Conservation (phyloP, 2,329 filamentous ascomycete genomes). For the Pyrenochaeta sp. region DNA sequence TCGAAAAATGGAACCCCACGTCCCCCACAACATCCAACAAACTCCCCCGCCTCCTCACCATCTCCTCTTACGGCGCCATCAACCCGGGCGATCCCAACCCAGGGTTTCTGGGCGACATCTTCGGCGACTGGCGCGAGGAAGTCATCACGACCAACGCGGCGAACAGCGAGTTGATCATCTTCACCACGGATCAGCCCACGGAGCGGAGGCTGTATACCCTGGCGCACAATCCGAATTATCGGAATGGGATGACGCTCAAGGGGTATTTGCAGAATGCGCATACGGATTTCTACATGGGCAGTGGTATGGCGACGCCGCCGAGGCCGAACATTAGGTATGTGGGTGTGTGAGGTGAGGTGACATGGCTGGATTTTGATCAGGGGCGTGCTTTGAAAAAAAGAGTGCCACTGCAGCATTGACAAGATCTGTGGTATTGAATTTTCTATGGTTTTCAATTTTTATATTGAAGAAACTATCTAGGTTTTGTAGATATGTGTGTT, state of each 20-base stretch:
- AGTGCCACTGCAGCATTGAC: no score
- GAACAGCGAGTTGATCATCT: constrained; percentile 11
- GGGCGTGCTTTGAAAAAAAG: no score
- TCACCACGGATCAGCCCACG: constrained; percentile 9
- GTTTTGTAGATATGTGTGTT: no score
- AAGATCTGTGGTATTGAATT: no score
- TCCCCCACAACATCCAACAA: constrained; percentile 1
- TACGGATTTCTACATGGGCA: constrained; percentile 11
- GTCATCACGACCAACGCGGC: constrained; percentile 6
- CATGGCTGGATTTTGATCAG: constrained; percentile 42
- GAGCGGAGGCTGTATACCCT: constrained; percentile 13
- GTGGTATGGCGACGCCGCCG: constrained; percentile 9
- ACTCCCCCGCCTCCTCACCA: constrained; percentile 9
- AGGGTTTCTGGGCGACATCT: constrained; percentile 15
- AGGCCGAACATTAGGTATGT: constrained; percentile 5
- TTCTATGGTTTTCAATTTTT: no score
- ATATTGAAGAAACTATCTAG: no score
- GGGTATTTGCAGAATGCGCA: constrained; percentile 15
- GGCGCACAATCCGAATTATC: constrained; percentile 15
- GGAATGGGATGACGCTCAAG: constrained; percentile 15
- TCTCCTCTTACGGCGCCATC: constrained; percentile 10
- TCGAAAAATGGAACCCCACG: constrained; percentile 17
- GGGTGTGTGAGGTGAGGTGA: not conserved
- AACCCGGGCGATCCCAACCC: constrained; percentile 12
- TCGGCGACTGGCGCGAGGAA: constrained; percentile 19